A percentile compares a stretch with the other conserved stretches of the same genome.
These are phyloP conservation scores for Mycena polygramma DNA, from an alignment of 768 basidiomycete species.

Conservation along the genomic window DNA sequence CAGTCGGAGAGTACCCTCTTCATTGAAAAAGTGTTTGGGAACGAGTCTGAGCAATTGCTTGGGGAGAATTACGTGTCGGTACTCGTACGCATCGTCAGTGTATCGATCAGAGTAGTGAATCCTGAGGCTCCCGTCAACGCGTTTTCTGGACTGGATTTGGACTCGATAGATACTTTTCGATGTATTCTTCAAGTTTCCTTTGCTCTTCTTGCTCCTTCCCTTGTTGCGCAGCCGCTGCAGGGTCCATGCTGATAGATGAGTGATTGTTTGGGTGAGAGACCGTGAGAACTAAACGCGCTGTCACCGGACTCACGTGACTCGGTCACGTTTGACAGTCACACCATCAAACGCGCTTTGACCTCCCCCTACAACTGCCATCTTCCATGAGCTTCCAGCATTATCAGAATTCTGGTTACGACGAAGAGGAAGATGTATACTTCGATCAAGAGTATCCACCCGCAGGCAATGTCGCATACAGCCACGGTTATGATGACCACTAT, in stretches of 20 bases:
- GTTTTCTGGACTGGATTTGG: constrained; percentile 28
- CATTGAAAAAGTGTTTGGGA: constrained; percentile 87
- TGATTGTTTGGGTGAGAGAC: neutral
- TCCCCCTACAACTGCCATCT: neutral
- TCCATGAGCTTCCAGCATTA: constrained; percentile 15
- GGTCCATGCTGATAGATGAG: constrained; percentile 23
- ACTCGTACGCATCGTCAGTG: constrained; percentile 93
- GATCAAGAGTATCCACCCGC: neutral
- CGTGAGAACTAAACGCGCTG: no score
- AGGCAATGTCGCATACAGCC: neutral
- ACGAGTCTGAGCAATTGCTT: constrained; percentile 95
- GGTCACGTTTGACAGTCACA: neutral
- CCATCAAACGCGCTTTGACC: constrained; percentile 2
- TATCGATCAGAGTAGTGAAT: constrained; percentile 95
- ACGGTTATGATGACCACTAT: constrained; percentile 44
- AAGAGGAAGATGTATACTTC: constrained; percentile 7
- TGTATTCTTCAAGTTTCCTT: constrained; percentile 79
- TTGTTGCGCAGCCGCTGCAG: constrained; percentile 3
- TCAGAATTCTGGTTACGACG: neutral
- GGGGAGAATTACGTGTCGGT: constrained; percentile 96
- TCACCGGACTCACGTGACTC: neutral
- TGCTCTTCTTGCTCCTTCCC: constrained; percentile 55
- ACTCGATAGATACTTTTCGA: constrained; percentile 69
- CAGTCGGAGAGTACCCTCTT: constrained; percentile 84
- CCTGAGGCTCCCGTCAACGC: constrained; percentile 54